A percentile compares a stretch with the other conserved stretches of the same genome.
These are phyloP conservation scores for Kregervanrija delftensis DNA, from an alignment of 805 yeast species.

Conservation along the genomic window DNA sequence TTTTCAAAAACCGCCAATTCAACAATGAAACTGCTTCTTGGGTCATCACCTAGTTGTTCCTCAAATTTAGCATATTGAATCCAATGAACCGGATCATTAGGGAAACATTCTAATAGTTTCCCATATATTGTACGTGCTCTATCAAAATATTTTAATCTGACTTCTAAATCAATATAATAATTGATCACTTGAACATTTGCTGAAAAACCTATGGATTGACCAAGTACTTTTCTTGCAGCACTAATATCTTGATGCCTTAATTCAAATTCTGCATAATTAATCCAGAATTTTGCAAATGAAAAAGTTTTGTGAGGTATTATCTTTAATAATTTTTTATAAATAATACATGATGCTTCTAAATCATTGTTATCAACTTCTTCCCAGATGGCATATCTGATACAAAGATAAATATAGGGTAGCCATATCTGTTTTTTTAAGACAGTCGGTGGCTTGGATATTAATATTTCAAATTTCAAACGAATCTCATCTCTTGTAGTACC, in stretches of 20 bases:
- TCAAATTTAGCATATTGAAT: slow-evolving; percentile 65
- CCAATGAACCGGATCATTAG: slow-evolving; percentile 43
- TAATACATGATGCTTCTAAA: slow-evolving; percentile 36
- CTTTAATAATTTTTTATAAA: slow-evolving; percentile 44
- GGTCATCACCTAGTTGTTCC: slow-evolving; percentile 55
- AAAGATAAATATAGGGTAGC: slow-evolving; percentile 63
- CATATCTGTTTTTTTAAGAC: slow-evolving; percentile 32
- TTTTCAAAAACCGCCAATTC: slow-evolving; percentile 37
- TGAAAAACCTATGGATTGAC: slow-evolving; percentile 61
- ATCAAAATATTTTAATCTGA: slow-evolving; percentile 67
- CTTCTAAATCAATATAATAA: slow-evolving; percentile 64
- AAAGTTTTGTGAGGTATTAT: slow-evolving; percentile 52
- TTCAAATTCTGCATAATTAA: slow-evolving; percentile 62
- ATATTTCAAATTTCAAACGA: slow-evolving; percentile 35
- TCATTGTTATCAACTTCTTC: slow-evolving; percentile 45
- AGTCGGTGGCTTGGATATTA: slow-evolving; percentile 38
- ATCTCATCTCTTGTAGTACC: slow-evolving; percentile 21
- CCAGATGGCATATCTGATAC: slow-evolving; percentile 60
- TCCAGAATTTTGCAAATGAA: slow-evolving; percentile 73
- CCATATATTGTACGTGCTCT: slow-evolving; percentile 70
- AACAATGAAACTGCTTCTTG: slow-evolving; percentile 59
- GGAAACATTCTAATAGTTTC: slow-evolving; percentile 48
- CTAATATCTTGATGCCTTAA: slow-evolving; percentile 49
- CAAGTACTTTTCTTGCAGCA: slow-evolving; percentile 61
- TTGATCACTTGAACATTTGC: slow-evolving; percentile 54